Evolutionary conservation across 2,329 filamentous ascomycete species (phyloP).

Genomic region (Epichloe elymi): DNA sequence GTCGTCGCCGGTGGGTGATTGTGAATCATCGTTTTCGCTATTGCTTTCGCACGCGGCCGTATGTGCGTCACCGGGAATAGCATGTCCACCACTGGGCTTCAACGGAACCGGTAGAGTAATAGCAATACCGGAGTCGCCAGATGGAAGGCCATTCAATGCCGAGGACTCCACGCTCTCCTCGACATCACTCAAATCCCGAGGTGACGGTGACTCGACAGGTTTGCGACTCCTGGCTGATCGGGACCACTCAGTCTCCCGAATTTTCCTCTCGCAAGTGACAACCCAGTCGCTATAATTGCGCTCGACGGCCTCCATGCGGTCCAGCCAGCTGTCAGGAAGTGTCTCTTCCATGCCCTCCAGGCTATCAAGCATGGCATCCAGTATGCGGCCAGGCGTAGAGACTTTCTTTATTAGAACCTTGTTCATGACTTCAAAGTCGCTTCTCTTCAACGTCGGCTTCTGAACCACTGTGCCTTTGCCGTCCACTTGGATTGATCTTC

Average conservation of each 20-base stretch:
- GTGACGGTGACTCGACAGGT: background rate
- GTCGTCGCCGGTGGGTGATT: background rate
- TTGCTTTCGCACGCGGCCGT: background rate
- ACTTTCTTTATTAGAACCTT: conserved; percentile 55
- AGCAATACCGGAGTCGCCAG: background rate
- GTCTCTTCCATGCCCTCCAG: conserved; percentile 76
- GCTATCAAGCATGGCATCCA: conserved; percentile 78
- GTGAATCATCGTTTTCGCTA: background rate
- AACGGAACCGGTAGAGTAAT: background rate
- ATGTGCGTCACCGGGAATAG: background rate
- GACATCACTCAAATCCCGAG: background rate
- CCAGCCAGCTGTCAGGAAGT: conserved; percentile 76
- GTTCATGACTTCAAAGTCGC: conserved; percentile 46
- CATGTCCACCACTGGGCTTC: background rate
- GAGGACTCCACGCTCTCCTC: background rate
- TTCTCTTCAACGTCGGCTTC: conserved; percentile 22
- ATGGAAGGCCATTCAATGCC: background rate
- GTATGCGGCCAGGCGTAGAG: conserved; percentile 50
- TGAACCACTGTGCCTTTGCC: conserved; percentile 7
- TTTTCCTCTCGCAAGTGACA: conserved; percentile 58
- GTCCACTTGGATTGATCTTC: conserved; percentile 10
- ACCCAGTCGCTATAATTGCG: conserved; percentile 69
- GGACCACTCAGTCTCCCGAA: conserved; percentile 52
- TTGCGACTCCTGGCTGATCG: background rate
- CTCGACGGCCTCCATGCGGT: conserved; percentile 72